A percentile compares a stretch with the other conserved stretches of the same genome.
These are phyloP conservation scores for Solanum appendiculatum DNA, from an alignment of 257 asterid species.

Conservation along the genomic window DNA sequence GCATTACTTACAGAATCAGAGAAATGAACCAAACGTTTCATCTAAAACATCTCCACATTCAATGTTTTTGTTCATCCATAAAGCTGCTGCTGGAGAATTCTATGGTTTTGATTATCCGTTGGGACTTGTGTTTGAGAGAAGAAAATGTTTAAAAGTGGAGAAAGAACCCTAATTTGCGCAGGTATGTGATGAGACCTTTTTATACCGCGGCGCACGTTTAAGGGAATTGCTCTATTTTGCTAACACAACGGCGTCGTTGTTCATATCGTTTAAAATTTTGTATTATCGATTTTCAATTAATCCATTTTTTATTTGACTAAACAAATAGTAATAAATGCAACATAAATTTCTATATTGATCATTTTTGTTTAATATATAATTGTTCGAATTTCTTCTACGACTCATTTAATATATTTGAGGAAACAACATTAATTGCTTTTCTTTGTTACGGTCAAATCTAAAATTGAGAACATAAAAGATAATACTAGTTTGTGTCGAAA, in stretches of 20 bases:
- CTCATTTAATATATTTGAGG: too few species aligned
- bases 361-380: too few species aligned
- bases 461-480: too few species aligned
- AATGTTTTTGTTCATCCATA: not conserved
- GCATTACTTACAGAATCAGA: not conserved
- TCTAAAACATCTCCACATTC: not conserved
- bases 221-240: not conserved
- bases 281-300: too few species aligned
- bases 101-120: not conserved
- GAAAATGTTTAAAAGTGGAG: not conserved
- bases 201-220: conserved; percentile 53
- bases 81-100: not conserved
- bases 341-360: too few species aligned
- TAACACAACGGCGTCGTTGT: not conserved
- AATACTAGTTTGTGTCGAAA: too few species aligned
- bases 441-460: too few species aligned
- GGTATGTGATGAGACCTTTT: conserved; percentile 10
- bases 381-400: too few species aligned
- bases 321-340: too few species aligned
- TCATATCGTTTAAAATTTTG: too few species aligned
- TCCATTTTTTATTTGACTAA: too few species aligned
- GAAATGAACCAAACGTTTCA: not conserved
- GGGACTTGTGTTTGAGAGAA: not conserved
- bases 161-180: conserved; percentile 88
- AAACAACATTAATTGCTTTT: too few species aligned